A percentile compares a stretch with the other conserved stretches of the same genome.
Conservation (phyloP, 495 filamentous ascomycete species). For the Apiosordaria backusii region DNA sequence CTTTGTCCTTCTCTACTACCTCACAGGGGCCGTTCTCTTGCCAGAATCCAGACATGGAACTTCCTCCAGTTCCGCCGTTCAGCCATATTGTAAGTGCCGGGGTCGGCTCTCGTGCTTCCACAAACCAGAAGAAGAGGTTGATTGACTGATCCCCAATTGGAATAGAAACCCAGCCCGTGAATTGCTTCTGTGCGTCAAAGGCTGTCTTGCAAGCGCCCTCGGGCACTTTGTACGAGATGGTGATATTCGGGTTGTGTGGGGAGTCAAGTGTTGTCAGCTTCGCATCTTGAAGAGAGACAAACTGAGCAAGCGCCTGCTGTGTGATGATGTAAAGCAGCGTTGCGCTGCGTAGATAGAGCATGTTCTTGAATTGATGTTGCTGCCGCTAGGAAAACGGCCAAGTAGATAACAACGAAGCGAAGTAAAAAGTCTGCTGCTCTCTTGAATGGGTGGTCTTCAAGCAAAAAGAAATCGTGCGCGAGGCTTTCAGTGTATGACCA, state of each 20-base stretch:
- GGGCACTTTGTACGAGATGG: conserved; percentile 56
- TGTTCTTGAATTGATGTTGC: not conserved
- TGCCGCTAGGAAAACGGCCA: no score
- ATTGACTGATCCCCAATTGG: conserved; percentile 54
- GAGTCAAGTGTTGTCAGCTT: not conserved
- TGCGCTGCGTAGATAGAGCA: not conserved
- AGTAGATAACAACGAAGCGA: not conserved
- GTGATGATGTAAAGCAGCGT: not conserved
- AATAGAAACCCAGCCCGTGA: conserved; percentile 49
- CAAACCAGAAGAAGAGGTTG: conserved; percentile 76
- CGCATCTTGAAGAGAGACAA: not conserved
- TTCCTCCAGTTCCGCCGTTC: conserved; percentile 63
- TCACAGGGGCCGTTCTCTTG: conserved; percentile 51
- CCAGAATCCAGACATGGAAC: conserved; percentile 67
- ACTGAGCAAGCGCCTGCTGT: not conserved
- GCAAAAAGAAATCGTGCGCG: not conserved
- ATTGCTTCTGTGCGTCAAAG: conserved; percentile 55
- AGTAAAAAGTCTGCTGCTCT: not conserved
- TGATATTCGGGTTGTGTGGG: conserved; percentile 49
- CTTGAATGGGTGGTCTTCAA: no score
- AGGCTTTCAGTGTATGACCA: not conserved
- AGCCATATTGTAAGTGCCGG: conserved; percentile 65
- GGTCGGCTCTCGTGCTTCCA: conserved; percentile 59
- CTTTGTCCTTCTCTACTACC: conserved; percentile 46
- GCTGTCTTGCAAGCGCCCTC: conserved; percentile 52